These are phyloP conservation scores for Mortierella antarctica DNA, from an alignment of 192 early-diverging fungal genomes.

Conservation along the genomic window DNA sequence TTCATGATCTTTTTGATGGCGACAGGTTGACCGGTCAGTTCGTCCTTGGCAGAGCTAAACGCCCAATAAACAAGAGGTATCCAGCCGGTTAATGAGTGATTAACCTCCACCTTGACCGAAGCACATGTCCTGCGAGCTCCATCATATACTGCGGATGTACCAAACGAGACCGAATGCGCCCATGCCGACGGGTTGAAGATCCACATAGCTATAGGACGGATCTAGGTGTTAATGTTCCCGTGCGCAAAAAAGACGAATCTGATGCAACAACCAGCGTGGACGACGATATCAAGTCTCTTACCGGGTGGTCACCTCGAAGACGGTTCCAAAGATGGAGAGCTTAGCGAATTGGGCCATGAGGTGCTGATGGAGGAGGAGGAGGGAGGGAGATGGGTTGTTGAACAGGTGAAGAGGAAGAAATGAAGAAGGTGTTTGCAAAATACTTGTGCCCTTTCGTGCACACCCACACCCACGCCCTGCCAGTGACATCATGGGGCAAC, in stretches of 20 bases:
- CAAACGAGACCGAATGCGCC: conserved; percentile 98
- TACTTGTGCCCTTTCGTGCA: background rate
- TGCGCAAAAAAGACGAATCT: background rate
- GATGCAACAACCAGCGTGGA: background rate
- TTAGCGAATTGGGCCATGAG: conserved; percentile 58
- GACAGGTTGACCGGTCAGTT: conserved; percentile 82
- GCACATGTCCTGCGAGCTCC: background rate
- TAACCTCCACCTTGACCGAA: background rate
- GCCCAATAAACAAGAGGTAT: background rate
- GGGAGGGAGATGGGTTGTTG: background rate
- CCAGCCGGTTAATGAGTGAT: background rate
- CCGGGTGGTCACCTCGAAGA: conserved; percentile 79
- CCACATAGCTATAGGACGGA: conserved; percentile 74
- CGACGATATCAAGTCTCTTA: background rate
- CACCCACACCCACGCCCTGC: background rate
- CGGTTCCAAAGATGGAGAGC: conserved; percentile 84
- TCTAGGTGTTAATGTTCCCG: background rate
- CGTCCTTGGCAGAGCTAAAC: conserved; percentile 87
- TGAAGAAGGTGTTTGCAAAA: background rate
- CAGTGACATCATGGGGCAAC: background rate
- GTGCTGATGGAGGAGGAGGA: background rate
- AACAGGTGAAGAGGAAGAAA: background rate
- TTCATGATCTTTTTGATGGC: conserved; percentile 99
- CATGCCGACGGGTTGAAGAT: conserved; percentile 95
- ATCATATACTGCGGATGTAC: conserved; percentile 53